phyloP scores from a whole-genome alignment of 805 yeast species.

The Pichia exigua region DNA sequence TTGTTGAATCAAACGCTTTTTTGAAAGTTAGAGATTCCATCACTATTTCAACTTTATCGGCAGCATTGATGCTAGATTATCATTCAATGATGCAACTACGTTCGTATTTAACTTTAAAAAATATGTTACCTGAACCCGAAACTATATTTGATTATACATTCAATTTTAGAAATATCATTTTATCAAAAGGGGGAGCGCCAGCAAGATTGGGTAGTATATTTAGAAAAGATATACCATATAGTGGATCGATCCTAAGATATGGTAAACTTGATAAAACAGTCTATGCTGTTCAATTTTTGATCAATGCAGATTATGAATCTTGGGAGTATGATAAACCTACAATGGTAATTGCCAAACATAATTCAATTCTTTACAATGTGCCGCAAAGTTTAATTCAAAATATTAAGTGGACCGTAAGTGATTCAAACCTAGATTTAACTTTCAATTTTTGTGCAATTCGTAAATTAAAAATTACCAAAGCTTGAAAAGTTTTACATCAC shows the following conservation, averaged over 20 bases:
- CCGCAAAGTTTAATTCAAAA: background rate
- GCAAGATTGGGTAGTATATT: background rate
- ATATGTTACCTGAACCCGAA: background rate
- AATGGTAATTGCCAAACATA: slow-evolving; percentile 4
- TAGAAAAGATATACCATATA: background rate
- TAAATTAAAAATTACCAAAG: background rate
- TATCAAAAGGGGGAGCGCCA: background rate
- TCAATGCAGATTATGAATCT: background rate
- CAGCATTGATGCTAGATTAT: background rate
- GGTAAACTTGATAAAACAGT: slow-evolving; percentile 3
- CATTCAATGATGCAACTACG: background rate
- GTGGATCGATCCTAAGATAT: background rate
- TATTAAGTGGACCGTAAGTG: slow-evolving; percentile 1
- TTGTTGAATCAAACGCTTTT: background rate
- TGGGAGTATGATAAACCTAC: slow-evolving; percentile 4
- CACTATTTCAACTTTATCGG: background rate
- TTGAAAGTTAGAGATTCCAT: background rate
- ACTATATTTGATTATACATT: background rate
- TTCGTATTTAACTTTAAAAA: background rate
- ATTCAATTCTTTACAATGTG: background rate
- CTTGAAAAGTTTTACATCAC: background rate
- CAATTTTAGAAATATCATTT: background rate
- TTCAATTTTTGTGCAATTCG: background rate
- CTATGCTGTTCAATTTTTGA: slow-evolving; percentile 3
- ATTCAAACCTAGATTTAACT: background rate